Conservation (phyloP, 768 basidiomycete genomes). For the Lentinula raphanica region DNA sequence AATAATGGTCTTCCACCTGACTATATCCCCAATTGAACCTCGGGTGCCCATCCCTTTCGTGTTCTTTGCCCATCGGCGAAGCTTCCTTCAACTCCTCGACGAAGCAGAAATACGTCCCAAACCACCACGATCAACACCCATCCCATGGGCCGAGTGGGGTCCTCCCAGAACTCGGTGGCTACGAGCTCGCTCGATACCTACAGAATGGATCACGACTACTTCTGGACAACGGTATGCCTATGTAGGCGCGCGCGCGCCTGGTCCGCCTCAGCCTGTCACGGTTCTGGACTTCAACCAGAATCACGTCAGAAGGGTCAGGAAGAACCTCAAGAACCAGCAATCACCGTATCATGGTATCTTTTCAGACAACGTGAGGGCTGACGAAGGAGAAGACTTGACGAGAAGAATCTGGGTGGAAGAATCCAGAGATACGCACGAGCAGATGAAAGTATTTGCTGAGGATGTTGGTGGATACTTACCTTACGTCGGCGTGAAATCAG, state of each 20-base stretch:
- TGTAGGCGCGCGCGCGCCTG: background rate
- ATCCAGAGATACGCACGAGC: background rate
- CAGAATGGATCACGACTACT: slow-evolving; percentile 8
- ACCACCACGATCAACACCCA: background rate
- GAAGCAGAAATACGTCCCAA: background rate
- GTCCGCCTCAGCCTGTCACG: background rate
- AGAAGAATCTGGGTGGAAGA: too few relatives aligned
- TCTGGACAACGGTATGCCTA: slow-evolving; percentile 7
- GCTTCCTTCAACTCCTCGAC: background rate
- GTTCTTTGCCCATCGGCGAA: slow-evolving; percentile 5
- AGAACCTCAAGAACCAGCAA: background rate
- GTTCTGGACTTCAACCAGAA: slow-evolving; percentile 7
- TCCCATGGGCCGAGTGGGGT: slow-evolving; percentile 8
- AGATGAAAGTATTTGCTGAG: slow-evolving; percentile 3
- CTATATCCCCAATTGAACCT: background rate
- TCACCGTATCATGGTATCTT: background rate
- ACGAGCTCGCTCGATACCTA: slow-evolving; percentile 1
- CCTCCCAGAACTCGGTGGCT: slow-evolving; percentile 5
- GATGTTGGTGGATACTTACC: slow-evolving; percentile 5
- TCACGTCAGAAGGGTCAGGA: background rate
- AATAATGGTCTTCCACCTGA: slow-evolving; percentile 6
- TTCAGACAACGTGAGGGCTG: background rate
- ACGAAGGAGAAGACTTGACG: background rate
- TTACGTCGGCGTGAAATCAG: background rate
- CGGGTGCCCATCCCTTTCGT: slow-evolving; percentile 1